Base-by-base conservation (phyloP, 768 basidiomycete species). In the Sarcodon aspratus region DNA sequence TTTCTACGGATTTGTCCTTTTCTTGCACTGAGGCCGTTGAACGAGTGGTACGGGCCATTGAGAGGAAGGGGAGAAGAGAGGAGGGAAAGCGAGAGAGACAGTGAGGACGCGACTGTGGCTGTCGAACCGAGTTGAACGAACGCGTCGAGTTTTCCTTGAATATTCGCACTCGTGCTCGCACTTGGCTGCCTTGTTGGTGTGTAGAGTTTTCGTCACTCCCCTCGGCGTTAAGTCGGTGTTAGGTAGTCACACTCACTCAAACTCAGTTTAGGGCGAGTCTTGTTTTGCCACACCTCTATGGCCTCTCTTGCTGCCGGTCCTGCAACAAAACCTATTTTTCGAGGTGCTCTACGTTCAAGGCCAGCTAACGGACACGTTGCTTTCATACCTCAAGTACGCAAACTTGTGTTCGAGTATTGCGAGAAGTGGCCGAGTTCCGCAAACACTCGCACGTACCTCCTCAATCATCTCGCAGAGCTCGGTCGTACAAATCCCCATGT, bases 351-450 rank as follows among this genome's bases (percentile, higher is more conserved):
- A 40, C 69, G 74, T 54, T 79, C 88, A 0, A 59, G 61, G 21
- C 82, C 82, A 21, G 75, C 82, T 50, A 91, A 92, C 62, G 88
- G 89, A 1, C 85, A 85, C 60, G 61, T 66, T 38, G 69, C 78
- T 1, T 93, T 85, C 64, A 64, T 89, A 3, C 86, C 90, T 2
- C 80, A 80, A 52, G 71, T 86, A n/a, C 72, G 87, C 49, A 93
- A 91, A 60, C 71, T 95, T 52, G 88, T 95, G 54, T 78, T 95
- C 61, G 87, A 92, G 65, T 94, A 77, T 64, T 91, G 90, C 66
- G 81, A 93, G 58, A 77, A 76, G 48, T 86, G 83, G 77, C 78
- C 84, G 1, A 82, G 87, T 3, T 90, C 87, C 1, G 65, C 73
- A 42, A 79, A 80, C 59, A 72, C 85, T 7, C 81, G 90, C 57